phyloP scores from a whole-genome alignment of 805 yeast genomes.

The Wickerhamomyces bisporus region DNA sequence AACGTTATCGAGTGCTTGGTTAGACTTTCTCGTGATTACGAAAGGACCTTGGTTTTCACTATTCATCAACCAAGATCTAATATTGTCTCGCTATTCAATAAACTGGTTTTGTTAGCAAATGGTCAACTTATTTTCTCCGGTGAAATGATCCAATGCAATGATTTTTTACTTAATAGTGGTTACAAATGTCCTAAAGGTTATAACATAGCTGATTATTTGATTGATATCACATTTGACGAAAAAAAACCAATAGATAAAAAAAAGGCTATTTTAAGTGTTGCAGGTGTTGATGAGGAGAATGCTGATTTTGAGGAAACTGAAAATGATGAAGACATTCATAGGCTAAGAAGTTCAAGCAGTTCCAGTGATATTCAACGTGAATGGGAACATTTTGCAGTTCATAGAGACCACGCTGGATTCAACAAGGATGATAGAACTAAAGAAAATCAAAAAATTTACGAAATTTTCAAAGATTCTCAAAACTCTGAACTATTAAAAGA shows the following conservation, averaged over 20 bases:
- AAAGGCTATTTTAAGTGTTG: conserved; percentile 7
- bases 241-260: conserved; percentile 10
- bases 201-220: conserved; percentile 88
- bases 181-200: conserved; percentile 83
- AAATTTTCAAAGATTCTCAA: conserved; percentile 29
- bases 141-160: conserved; percentile 65
- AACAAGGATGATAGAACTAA: conserved; percentile 5
- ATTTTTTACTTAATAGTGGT: conserved; percentile 71
- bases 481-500: conserved; percentile 24
- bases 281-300: conserved; percentile 27
- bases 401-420: conserved; percentile 56
- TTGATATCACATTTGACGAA: conserved; percentile 78
- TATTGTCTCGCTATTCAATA: conserved; percentile 87
- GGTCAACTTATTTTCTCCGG: conserved; percentile 90
- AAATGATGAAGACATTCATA: conserved; percentile 28
- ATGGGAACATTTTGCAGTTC: conserved; percentile 84
- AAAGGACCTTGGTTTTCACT: conserved; percentile 86
- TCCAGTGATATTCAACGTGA: conserved; percentile 60
- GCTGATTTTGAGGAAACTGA: conserved; percentile 22
- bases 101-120: conserved; percentile 70
- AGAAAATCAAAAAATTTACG: conserved; percentile 18
- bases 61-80: conserved; percentile 97
- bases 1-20: conserved; percentile 86
- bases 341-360: conserved; percentile 22
- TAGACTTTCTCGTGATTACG: conserved; percentile 69